A percentile compares a stretch with the other conserved stretches of the same genome.
Evolutionary conservation across 2,329 filamentous ascomycete species (phyloP).

Genomic region (Exophiala sideris): DNA sequence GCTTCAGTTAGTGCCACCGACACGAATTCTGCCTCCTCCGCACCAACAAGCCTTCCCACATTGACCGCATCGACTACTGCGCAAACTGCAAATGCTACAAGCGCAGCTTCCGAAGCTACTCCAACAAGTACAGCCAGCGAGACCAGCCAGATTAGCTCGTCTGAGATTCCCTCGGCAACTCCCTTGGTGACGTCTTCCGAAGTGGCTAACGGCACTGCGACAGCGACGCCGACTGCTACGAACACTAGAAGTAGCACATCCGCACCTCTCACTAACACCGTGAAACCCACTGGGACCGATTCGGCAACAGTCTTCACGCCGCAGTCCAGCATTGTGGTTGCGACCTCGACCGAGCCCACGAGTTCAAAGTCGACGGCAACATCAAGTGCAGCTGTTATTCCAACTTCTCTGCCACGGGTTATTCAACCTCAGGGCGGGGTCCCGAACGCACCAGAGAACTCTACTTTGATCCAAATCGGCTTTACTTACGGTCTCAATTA

Average conservation of each 20-base stretch:
- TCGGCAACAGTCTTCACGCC: slow-evolving; percentile 38
- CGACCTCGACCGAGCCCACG: slow-evolving; percentile 29
- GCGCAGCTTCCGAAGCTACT: slow-evolving; percentile 28
- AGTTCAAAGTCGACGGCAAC: slow-evolving; percentile 35
- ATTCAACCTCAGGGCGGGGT: slow-evolving; percentile 68
- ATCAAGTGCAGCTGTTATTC: slow-evolving; percentile 50
- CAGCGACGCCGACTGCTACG: slow-evolving; percentile 19
- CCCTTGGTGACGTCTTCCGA: slow-evolving; percentile 23
- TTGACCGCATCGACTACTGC: no score
- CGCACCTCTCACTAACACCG: slow-evolving; percentile 15
- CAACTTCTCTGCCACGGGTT: slow-evolving; percentile 66
- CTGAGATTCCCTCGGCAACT: slow-evolving; percentile 5
- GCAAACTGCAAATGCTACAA: no score
- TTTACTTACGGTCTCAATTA: slow-evolving; percentile 82
- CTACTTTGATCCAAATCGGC: slow-evolving; percentile 74
- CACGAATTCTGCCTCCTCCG: slow-evolving; percentile 30
- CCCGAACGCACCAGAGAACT: slow-evolving; percentile 58
- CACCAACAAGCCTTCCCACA: slow-evolving; percentile 22
- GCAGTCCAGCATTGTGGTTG: slow-evolving; percentile 32
- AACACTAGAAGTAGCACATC: slow-evolving; percentile 16
- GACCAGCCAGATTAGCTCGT: slow-evolving; percentile 28
- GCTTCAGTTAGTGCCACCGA: slow-evolving; percentile 15
- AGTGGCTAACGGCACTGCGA: slow-evolving; percentile 22
- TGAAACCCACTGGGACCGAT: slow-evolving; percentile 47
- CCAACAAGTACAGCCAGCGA: slow-evolving; percentile 45